Evolutionary conservation across 2,329 filamentous ascomycete species (phyloP), one percentile per base, ranked within the genome.

Genomic region (Phaeophleospora eucalypticola): DNA sequence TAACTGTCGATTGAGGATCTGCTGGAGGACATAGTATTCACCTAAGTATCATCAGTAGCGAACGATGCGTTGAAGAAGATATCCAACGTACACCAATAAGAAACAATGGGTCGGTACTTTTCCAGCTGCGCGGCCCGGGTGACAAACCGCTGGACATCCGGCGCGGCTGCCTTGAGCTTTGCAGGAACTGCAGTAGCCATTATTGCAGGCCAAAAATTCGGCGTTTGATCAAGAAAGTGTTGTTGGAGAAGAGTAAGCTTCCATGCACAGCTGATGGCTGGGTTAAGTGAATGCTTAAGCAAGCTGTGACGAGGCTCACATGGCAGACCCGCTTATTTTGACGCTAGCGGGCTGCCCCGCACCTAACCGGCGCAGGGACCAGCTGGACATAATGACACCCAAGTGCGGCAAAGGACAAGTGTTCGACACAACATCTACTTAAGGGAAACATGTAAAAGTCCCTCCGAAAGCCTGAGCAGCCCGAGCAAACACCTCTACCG

Each of bases 1-100:
- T 34, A 97, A 80, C 36, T 82, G 78, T 65, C 84, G 87, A 43
- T 80, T 77, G 12, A 98, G 81, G 57, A 98, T 94, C 64, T 94
- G 87, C 62, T 97, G 89, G 38, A 95, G 86, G 19, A 93, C 87
- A 77, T 88, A 93, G 68, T 93, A 95, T 63, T 94, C 85, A 67
- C 87, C 88, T 93, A 51, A 14, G 9, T 18, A 24, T 27, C 41
- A 44, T 45, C 33, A 52, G 21, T 27, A 58, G 54, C 57, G 57
- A 8, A 16, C 19, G 4, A 17, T 57, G 49, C 45, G 15, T 32
- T 8, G 16, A 17, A 19, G 12, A 6, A 20, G 19, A 7, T 19
- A 17, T 64, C 17, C 59, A 53, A 78, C 85, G 64, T 78, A 95
- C 91, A 93, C 89, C 91, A 97, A 69, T 97, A 98, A 53, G 90